These are phyloP conservation scores for Citropsis articulata DNA, from an alignment of 345 rosid genomes.

Conservation along the genomic window DNA sequence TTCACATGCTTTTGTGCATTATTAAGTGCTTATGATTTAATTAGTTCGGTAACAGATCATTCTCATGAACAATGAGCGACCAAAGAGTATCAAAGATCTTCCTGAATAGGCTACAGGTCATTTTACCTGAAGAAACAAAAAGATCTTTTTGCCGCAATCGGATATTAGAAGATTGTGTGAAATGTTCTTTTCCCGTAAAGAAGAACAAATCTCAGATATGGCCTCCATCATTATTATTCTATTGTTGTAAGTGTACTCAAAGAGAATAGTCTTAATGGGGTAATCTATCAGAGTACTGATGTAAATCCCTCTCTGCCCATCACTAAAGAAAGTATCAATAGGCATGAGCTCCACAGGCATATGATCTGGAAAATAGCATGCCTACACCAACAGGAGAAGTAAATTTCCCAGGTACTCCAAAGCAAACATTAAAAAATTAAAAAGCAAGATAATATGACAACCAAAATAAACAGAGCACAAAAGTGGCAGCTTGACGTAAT, in stretches of 20 bases:
- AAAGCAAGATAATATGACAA: not conserved
- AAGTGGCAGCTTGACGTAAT: not conserved
- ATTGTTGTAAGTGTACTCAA: slow-evolving; percentile 17
- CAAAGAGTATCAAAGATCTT: not conserved
- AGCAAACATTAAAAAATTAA: not conserved
- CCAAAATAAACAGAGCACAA: not conserved
- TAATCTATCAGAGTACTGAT: slow-evolving; percentile 26
- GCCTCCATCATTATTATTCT: slow-evolving; percentile 28
- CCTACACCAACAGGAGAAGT: slow-evolving; percentile 21
- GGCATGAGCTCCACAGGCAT: slow-evolving; percentile 35
- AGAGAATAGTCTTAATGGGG: slow-evolving; percentile 34
- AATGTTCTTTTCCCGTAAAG: slow-evolving; percentile 23
- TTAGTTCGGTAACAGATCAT: not conserved
- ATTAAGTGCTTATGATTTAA: not conserved
- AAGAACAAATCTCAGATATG: slow-evolving; percentile 26
- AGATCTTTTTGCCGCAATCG: slow-evolving; percentile 27
- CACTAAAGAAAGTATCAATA: slow-evolving; percentile 21
- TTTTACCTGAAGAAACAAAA: slow-evolving; percentile 40
- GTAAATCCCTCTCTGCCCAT: slow-evolving; percentile 15
- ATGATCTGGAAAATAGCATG: slow-evolving; percentile 33
- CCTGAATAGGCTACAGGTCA: not conserved
- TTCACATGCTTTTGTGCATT: not conserved
- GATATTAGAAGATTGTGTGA: slow-evolving; percentile 31
- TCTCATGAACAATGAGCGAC: not conserved
- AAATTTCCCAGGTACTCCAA: not conserved